Evolutionary conservation across 805 yeast species (phyloP).

Genomic region (Millerozyma miso): DNA sequence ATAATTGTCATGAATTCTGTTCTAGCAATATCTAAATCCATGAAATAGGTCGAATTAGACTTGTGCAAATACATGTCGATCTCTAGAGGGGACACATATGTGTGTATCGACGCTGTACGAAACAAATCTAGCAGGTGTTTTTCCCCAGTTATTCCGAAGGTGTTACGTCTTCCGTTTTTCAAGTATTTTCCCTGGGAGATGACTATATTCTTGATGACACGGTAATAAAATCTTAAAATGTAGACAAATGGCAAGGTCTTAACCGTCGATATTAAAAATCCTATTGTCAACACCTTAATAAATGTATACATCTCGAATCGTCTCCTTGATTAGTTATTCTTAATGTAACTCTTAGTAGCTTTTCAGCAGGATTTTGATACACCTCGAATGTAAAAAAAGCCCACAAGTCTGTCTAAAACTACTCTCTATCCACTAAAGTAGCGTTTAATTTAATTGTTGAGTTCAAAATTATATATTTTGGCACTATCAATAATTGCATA

Average conservation of each 20-base stretch:
- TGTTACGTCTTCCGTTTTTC: constrained; percentile 21
- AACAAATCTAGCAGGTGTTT: constrained; percentile 33
- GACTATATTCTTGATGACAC: constrained; percentile 38
- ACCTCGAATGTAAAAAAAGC: too few species aligned
- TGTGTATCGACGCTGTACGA: constrained; percentile 36
- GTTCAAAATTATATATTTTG: too few species aligned
- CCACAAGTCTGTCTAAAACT: too few species aligned
- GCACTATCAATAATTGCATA: too few species aligned
- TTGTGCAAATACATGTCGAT: constrained; percentile 86
- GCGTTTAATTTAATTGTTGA: too few species aligned
- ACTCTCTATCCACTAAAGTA: too few species aligned
- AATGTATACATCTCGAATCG: neutral
- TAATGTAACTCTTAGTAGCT: too few species aligned
- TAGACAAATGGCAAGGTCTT: constrained; percentile 70
- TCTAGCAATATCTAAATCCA: constrained; percentile 78
- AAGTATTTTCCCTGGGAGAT: constrained; percentile 25
- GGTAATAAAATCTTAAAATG: constrained; percentile 55
- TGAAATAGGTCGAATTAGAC: constrained; percentile 79
- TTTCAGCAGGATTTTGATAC: too few species aligned
- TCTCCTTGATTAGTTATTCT: too few species aligned
- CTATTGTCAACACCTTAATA: constrained; percentile 3
- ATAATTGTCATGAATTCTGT: constrained; percentile 53
- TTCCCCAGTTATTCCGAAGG: constrained; percentile 26
- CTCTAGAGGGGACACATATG: constrained; percentile 72
- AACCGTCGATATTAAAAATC: constrained; percentile 39